Percentiles rank a stretch among this genome's conserved stretches.
These are phyloP conservation scores for Kodamaea neixiangensis DNA, from an alignment of 805 yeast genomes.

Conservation along the genomic window DNA sequence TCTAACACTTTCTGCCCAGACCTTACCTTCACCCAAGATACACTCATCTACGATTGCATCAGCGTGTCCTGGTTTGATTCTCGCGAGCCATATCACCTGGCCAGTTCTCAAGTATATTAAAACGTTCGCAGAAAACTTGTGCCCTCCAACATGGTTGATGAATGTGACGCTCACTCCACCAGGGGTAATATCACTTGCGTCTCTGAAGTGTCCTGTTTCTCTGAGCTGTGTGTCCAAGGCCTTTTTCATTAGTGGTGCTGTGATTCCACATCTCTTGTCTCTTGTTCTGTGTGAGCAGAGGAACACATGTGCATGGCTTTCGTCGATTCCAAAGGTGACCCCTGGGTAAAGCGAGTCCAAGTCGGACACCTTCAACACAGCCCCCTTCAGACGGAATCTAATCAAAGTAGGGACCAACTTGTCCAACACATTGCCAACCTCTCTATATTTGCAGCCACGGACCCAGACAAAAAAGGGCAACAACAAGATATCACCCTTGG, in stretches of 20 bases:
- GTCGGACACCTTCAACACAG: constrained; percentile 5
- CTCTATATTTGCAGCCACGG: constrained; percentile 44
- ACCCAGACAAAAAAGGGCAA: constrained; percentile 79
- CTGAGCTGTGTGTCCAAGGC: constrained; percentile 74
- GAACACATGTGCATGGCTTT: constrained; percentile 52
- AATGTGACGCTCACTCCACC: constrained; percentile 72
- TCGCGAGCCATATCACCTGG: constrained; percentile 84
- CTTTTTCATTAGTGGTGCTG: constrained; percentile 87
- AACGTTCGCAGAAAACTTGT: constrained; percentile 89
- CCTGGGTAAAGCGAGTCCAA: constrained; percentile 19
- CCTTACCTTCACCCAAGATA: constrained; percentile 63
- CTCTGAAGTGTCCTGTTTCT: constrained; percentile 72
- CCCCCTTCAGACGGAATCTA: constrained; percentile 17
- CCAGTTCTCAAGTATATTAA: constrained; percentile 72
- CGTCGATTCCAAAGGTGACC: constrained; percentile 34
- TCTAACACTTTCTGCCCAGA: constrained; percentile 72
- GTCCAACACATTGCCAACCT: constrained; percentile 47
- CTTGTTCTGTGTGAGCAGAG: constrained; percentile 89
- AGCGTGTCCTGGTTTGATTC: constrained; percentile 77
- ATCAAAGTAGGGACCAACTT: constrained; percentile 46
- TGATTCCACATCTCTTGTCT: constrained; percentile 90
- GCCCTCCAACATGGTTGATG: constrained; percentile 93
- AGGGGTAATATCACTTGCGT: constrained; percentile 70
- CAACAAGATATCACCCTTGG: constrained; percentile 60
- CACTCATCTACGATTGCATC: constrained; percentile 76